Conservation (phyloP, 352 stramenopile genomes). For the Phytophthora foliorum region DNA sequence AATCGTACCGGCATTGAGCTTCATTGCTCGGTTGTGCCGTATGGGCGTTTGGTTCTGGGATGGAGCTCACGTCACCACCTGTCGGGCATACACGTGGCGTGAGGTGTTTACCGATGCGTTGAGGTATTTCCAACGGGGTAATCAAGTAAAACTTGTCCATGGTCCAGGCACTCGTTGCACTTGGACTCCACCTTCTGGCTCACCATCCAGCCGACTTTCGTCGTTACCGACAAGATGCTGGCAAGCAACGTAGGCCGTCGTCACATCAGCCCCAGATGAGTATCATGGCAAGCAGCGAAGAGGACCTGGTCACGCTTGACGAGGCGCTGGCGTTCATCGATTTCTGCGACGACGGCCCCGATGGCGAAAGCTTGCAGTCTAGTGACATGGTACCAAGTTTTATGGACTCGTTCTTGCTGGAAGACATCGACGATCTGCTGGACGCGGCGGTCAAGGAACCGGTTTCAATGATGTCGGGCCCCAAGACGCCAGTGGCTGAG, state of each 20-base stretch:
- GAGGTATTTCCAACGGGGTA: background rate
- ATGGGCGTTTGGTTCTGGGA: background rate
- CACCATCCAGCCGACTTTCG: conserved; percentile 22
- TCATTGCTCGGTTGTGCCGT: too few species aligned
- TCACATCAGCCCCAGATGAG: background rate
- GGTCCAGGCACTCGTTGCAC: background rate
- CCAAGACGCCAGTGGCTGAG: background rate
- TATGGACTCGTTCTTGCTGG: background rate
- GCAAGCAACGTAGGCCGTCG: background rate
- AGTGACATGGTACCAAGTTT: background rate
- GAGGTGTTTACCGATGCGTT: conserved; percentile 6
- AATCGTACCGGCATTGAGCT: too few species aligned
- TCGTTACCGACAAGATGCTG: background rate
- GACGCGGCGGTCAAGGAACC: background rate
- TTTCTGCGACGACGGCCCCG: conserved; percentile 1
- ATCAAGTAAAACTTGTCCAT: conserved; percentile 3
- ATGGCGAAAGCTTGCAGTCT: background rate
- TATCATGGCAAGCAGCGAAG: conserved; percentile 1
- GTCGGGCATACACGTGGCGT: background rate
- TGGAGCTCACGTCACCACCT: conserved; percentile 22
- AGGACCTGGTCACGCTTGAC: conserved; percentile 24
- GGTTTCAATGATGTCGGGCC: background rate
- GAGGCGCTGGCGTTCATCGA: conserved; percentile 28
- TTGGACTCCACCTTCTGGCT: background rate
- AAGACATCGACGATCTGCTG: conserved; percentile 22